A percentile compares a stretch with the other conserved stretches of the same genome.
Conservation (phyloP, 106 monocot genomes). For the Posidonia australis region DNA sequence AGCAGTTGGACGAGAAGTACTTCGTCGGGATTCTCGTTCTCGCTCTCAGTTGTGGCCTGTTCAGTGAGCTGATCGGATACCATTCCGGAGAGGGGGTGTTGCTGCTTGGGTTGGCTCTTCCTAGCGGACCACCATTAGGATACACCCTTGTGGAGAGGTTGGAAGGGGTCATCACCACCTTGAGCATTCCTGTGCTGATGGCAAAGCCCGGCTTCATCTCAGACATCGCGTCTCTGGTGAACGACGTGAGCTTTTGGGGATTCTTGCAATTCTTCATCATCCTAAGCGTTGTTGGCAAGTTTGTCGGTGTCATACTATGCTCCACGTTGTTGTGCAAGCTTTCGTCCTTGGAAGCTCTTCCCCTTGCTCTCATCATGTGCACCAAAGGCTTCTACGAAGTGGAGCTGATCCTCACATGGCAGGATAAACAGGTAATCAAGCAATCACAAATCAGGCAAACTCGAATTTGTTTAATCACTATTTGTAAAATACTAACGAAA, state of each 20-base stretch:
- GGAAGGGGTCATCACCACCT: conserved; percentile 20
- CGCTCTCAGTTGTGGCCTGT: not conserved
- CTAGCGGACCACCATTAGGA: conserved; percentile 72
- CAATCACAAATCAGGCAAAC: no score
- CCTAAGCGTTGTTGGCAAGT: conserved; percentile 25
- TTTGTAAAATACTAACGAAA: no score
- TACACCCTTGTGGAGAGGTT: conserved; percentile 45
- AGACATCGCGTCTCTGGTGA: conserved; percentile 11
- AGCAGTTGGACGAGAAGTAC: conserved; percentile 5
- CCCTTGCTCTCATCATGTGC: conserved; percentile 44
- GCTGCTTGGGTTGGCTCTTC: conserved; percentile 47
- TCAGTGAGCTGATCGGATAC: conserved; percentile 21
- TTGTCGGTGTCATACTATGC: conserved; percentile 12
- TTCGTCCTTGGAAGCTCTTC: conserved; percentile 22
- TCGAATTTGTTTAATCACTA: no score
- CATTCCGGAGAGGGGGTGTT: conserved; percentile 31
- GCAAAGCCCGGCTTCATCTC: conserved; percentile 32
- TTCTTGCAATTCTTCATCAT: conserved; percentile 28
- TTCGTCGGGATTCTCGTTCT: conserved; percentile 4
- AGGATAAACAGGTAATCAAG: conserved; percentile 1
- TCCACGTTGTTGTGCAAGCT: conserved; percentile 18
- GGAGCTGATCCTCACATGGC: conserved; percentile 19
- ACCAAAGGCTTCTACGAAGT: conserved; percentile 46
- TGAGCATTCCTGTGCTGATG: conserved; percentile 44
- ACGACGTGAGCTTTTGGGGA: not conserved